These are phyloP conservation scores for Chytridium lagenaria DNA, from an alignment of 371 early-diverging fungal genomes.

Conservation along the genomic window DNA sequence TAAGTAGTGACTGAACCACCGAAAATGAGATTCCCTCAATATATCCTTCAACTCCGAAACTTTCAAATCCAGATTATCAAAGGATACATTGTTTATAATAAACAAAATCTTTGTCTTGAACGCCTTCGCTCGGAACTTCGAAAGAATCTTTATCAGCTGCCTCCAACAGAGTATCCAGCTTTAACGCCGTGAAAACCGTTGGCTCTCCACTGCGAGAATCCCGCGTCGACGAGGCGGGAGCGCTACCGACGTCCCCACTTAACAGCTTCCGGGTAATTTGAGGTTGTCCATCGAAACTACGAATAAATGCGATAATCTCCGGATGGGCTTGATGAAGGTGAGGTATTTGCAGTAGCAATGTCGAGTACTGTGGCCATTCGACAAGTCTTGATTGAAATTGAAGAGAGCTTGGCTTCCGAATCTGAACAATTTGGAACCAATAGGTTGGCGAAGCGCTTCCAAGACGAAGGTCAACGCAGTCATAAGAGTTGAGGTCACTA, in stretches of 20 bases:
- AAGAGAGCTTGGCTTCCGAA: slow-evolving; percentile 89
- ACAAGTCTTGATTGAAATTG: slow-evolving; percentile 82
- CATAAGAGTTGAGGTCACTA: slow-evolving; percentile 74
- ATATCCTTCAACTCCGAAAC: slow-evolving; percentile 76
- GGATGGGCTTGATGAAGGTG: slow-evolving; percentile 79
- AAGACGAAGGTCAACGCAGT: slow-evolving; percentile 84
- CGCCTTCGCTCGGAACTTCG: slow-evolving; percentile 67
- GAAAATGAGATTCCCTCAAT: slow-evolving; percentile 66
- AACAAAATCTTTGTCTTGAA: slow-evolving; percentile 94
- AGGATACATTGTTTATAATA: slow-evolving; percentile 93
- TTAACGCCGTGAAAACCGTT: slow-evolving; percentile 68
- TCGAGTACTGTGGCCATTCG: slow-evolving; percentile 91
- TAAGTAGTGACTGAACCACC: slow-evolving; percentile 93
- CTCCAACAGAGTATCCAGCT: slow-evolving; percentile 56
- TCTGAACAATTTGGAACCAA: slow-evolving; percentile 81
- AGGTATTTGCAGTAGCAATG: slow-evolving; percentile 77
- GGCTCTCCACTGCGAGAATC: slow-evolving; percentile 33
- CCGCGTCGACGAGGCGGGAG: neutral
- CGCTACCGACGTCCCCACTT: neutral
- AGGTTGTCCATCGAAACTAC: slow-evolving; percentile 36
- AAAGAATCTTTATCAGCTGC: slow-evolving; percentile 33
- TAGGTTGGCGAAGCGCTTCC: slow-evolving; percentile 80
- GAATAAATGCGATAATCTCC: slow-evolving; percentile 66
- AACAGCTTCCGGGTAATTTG: slow-evolving; percentile 19
- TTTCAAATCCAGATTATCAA: slow-evolving; percentile 84